phyloP scores from a whole-genome alignment of 2,329 filamentous ascomycete genomes.

The Camptophora hylomeconis region DNA sequence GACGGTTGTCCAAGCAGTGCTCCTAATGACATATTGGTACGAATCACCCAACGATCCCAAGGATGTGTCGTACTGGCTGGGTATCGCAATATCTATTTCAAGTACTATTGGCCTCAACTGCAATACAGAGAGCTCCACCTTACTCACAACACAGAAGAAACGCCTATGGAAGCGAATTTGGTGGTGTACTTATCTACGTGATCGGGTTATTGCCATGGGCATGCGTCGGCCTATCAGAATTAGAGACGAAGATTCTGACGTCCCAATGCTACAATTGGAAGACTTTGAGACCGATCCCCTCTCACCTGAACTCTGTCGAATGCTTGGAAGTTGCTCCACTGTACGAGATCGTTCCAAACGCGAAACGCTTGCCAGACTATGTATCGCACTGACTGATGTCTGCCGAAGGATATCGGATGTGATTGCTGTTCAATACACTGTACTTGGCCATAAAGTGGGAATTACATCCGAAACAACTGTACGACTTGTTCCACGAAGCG shows the following conservation, averaged over 20 bases:
- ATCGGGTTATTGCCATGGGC: conserved; percentile 79
- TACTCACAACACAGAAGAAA: conserved; percentile 58
- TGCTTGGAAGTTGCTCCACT: conserved; percentile 57
- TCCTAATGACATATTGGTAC: conserved; percentile 96
- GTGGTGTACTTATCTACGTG: conserved; percentile 96
- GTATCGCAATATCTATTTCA: conserved; percentile 80
- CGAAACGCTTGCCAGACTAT: conserved; percentile 69
- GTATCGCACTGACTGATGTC: conserved; percentile 80
- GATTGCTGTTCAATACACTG: conserved; percentile 81
- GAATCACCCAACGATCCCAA: conserved; percentile 95
- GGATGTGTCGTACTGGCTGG: conserved; percentile 99
- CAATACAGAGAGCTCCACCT: conserved; percentile 61
- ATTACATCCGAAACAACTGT: conserved; percentile 63
- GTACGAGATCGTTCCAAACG: conserved; percentile 62
- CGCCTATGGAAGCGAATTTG: conserved; percentile 89
- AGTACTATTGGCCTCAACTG: conserved; percentile 89
- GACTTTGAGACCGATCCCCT: conserved; percentile 72
- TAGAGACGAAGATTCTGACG: conserved; percentile 86
- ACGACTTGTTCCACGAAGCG: conserved; percentile 85
- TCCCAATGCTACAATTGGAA: conserved; percentile 70
- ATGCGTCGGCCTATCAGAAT: conserved; percentile 89
- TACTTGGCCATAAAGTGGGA: conserved; percentile 67
- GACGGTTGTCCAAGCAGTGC: conserved; percentile 71
- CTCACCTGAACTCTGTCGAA: conserved; percentile 52
- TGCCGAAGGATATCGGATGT: conserved; percentile 84